Base-by-base conservation (phyloP, 176 grass and related monocot genomes). In the Oryza rufipogon region DNA sequence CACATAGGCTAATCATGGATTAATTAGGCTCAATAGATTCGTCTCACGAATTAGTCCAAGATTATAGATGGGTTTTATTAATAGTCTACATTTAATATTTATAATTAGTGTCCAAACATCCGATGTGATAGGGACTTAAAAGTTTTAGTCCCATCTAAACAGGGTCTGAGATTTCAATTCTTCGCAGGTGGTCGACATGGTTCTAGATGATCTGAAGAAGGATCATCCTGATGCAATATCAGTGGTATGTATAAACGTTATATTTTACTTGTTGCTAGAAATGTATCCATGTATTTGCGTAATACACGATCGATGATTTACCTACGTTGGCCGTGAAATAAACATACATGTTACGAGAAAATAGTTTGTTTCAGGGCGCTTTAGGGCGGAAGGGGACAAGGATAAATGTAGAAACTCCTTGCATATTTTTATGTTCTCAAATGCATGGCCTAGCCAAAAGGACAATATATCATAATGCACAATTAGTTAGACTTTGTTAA, bases 181-280 rank as follows among this genome's bases (percentile, higher is more conserved):
- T 78, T 19, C 81, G 46, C 80, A 97, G 95, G 89, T 95, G 74
- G 87, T 93, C 1, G 92, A 95, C 47, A 86, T 97, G 92, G 95
- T 98, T 80, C 82, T 98, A 20, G 91, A 91, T 28, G 95, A 95
- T 82, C 84, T 98, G 54, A 95, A 83, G 80, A 39, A 76, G 56
- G 92, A 98, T 46, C 77, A 91, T 74, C 85, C 95, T 49, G 89
- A 98, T 83, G 80, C 84, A 89, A 98, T 26, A 26, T 26, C 26
- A 26, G 26, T 26, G 26, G 26, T 26, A 26, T 26, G 26, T 26
- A 26, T 26, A 26, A 26, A 26, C 26, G 26, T 26, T 26, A 26
- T 26, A 26, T 26, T 26, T 75, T 48, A 46, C 47, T 45, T 60
- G 16, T 73, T 45, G 61, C 73, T 77, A 77, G 0, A 72, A 77